Evolutionary conservation across 2,329 filamentous ascomycete species (phyloP).

Genomic region (Paramyrothecium roridum): DNA sequence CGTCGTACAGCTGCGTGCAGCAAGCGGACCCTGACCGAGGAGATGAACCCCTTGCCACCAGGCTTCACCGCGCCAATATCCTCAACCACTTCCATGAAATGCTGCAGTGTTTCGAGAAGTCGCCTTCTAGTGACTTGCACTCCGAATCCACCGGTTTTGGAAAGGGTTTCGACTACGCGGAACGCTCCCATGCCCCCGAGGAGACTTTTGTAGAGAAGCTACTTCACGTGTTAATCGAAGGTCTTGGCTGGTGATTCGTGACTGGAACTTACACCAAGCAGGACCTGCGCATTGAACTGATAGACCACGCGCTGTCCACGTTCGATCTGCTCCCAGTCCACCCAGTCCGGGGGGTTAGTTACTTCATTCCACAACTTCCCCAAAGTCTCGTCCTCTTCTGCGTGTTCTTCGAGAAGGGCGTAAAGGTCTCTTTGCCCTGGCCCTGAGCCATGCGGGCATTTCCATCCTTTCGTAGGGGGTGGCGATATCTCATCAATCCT

Average conservation of each 20-base stretch:
- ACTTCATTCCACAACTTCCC: constrained; percentile 62
- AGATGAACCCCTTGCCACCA: constrained; percentile 57
- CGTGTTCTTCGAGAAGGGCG: constrained; percentile 56
- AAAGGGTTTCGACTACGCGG: constrained; percentile 70
- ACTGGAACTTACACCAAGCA: constrained; percentile 49
- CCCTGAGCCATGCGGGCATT: constrained; percentile 21
- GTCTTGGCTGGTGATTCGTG: not conserved
- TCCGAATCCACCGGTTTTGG: constrained; percentile 71
- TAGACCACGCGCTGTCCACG: constrained; percentile 77
- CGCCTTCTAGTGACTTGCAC: constrained; percentile 63
- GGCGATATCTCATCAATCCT: constrained; percentile 58
- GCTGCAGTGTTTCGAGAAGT: constrained; percentile 68
- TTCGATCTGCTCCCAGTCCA: constrained; percentile 72
- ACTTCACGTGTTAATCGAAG: constrained; percentile 5
- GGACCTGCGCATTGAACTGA: constrained; percentile 65
- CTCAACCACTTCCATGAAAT: constrained; percentile 68
- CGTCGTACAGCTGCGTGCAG: constrained; percentile 63
- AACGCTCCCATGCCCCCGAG: constrained; percentile 71
- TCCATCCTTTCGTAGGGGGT: constrained; percentile 18
- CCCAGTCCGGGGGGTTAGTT: constrained; percentile 68
- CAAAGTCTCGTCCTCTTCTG: constrained; percentile 50
- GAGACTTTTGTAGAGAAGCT: constrained; percentile 61
- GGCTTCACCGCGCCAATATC: constrained; percentile 64
- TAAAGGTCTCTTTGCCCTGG: constrained; percentile 56
- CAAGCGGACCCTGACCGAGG: constrained; percentile 61